These are phyloP conservation scores for Borovskyia barvae DNA, from an alignment of 208 protist species.

Conservation along the genomic window DNA sequence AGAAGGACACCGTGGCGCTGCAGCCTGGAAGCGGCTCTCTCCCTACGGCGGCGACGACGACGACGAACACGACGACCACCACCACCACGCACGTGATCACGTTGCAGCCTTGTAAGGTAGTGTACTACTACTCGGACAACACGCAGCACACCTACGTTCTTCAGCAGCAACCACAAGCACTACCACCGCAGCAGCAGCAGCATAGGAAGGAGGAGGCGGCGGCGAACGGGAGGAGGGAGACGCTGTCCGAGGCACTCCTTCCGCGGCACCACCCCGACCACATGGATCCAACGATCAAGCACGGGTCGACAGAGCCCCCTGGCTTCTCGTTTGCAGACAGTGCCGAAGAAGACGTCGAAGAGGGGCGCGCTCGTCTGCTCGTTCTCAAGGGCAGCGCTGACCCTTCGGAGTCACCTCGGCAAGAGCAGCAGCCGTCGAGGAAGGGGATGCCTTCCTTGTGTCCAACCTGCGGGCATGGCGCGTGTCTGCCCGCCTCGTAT, in stretches of 20 bases:
- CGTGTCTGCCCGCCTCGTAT: slow-evolving; percentile 2
- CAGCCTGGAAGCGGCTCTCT: no score
- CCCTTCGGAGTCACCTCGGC: no score
- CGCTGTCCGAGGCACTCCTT: not conserved
- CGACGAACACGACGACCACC: slow-evolving; percentile 1
- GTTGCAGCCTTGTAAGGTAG: slow-evolving; percentile 16
- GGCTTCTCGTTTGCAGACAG: no score
- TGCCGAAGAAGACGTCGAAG: no score
- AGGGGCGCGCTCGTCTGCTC: no score
- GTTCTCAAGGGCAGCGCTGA: no score
- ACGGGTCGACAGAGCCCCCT: no score
- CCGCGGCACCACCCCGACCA: not conserved
- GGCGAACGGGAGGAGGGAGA: not conserved
- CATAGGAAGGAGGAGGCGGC: not conserved
- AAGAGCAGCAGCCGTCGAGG: not conserved
- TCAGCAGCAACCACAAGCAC: not conserved
- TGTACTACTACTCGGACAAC: slow-evolving; percentile 16
- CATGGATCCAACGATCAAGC: no score
- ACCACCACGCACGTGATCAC: slow-evolving; percentile 8
- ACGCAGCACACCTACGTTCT: slow-evolving; percentile 12
- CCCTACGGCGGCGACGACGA: not conserved
- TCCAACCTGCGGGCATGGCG: slow-evolving; percentile 1
- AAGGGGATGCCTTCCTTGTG: not conserved
- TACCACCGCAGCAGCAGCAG: not conserved
- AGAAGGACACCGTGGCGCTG: no score